Evolutionary conservation across 768 basidiomycete species (phyloP), one percentile per base, ranked within the genome.

Genomic region (Sutorius australiensis): DNA sequence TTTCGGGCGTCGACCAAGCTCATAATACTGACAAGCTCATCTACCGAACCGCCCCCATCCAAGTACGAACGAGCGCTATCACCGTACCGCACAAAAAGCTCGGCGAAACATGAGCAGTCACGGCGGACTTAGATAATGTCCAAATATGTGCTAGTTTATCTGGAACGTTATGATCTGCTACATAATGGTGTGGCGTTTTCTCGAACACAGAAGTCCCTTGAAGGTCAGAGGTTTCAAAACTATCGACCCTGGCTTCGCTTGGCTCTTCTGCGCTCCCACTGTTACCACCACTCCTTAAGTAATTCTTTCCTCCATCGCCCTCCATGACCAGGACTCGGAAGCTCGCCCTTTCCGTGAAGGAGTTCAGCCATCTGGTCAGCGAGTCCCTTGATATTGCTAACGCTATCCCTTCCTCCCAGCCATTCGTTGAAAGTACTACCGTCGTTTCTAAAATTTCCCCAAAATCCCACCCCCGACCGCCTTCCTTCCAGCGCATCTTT

Each of bases 291-390:
- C 51, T 50, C 56, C 9, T 36, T 27, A 9, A 17, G 33, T 50
- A 21, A 14, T 42, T 28, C 36, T 41, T 12, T 36, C 53, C n/a
- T 48, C 38, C 44, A 33, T 24, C 36, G 3, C 9, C 50, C 46
- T 41, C 48, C 56, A 68, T 68, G 66, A 58, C 67, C 54, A 58
- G 67, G 46, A 50, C 64, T 6, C 58, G 61, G 30, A 67, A 64
- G 48, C 39, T 57, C 51, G 67, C 69, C 21, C 56, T 68, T 50
- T 53, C 67, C 4, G 34, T 71, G 48, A 67, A 51, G 41, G 69
- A 69, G 58, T 71, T 71, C 37, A 71, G 64, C 55, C 68, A 67
- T 53, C 63, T 71, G 60, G 58, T 71, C 54, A 57, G 60, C 61
- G 69, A 69, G 61, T 70, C 69, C 17, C 61, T 67, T 12, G 68